Evolutionary conservation across 495 filamentous ascomycete genomes (phyloP).

Genomic region (Chlorociboria aeruginascens): DNA sequence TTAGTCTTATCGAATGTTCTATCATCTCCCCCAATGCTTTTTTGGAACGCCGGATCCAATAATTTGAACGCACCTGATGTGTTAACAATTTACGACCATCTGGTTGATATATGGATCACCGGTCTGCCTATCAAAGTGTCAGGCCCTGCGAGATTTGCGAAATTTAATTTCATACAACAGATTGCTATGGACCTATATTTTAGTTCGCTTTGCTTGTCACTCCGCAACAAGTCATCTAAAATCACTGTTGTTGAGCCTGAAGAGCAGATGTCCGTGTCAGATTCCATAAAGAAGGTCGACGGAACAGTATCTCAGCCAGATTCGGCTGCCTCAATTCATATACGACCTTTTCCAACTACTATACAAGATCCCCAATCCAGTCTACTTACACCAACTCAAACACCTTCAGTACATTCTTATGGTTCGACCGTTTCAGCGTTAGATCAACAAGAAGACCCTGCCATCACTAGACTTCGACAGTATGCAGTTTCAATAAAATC

Average conservation of each 20-base stretch:
- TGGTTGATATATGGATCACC: conserved; percentile 13
- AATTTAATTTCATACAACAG: conserved; percentile 17
- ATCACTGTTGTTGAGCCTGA: not conserved
- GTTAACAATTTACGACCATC: conserved; percentile 12
- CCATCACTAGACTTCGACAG: conserved; percentile 14
- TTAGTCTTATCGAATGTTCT: conserved; percentile 7
- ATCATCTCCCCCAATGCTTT: conserved; percentile 5
- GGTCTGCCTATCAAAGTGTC: conserved; percentile 10
- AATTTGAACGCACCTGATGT: not conserved
- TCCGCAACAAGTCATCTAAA: conserved; percentile 6
- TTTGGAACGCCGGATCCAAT: not conserved
- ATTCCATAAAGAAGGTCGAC: too few species aligned
- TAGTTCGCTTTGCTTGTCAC: conserved; percentile 12
- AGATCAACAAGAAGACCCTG: conserved; percentile 12
- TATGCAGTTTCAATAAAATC: conserved; percentile 15
- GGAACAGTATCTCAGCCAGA: not conserved
- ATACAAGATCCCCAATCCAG: not conserved
- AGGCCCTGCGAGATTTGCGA: conserved; percentile 4
- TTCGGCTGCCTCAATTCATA: conserved; percentile 3
- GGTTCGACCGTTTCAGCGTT: conserved; percentile 4
- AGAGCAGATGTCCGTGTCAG: too few species aligned
- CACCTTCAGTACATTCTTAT: conserved; percentile 13
- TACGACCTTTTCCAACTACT: not conserved
- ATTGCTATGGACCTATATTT: conserved; percentile 16
- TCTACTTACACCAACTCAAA: conserved; percentile 10